Evolutionary conservation across 768 basidiomycete species (phyloP).

Genomic region (Collybia nuda): DNA sequence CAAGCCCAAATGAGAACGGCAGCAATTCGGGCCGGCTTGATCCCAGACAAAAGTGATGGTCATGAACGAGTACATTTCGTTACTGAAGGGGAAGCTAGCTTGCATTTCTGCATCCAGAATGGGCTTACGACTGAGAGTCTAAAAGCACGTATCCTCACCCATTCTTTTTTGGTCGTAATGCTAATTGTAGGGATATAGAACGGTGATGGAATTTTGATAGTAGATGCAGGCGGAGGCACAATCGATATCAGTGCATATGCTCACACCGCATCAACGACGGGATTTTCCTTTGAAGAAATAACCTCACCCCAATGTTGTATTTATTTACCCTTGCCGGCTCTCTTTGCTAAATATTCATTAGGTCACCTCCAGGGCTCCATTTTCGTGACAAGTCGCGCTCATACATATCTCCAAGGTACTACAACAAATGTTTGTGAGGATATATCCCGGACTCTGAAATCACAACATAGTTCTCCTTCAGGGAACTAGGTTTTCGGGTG

Average conservation of each 20-base stretch:
- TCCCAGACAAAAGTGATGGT: constrained; percentile 32
- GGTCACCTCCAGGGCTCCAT: constrained; percentile 42
- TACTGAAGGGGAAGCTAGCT: constrained; percentile 56
- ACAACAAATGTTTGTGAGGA: not conserved
- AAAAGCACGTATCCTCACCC: constrained; percentile 17
- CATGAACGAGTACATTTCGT: constrained; percentile 44
- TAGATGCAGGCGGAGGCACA: constrained; percentile 57
- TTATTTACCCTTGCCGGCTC: constrained; percentile 20
- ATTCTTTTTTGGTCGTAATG: not conserved
- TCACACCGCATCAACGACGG: constrained; percentile 14
- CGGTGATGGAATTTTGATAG: constrained; percentile 37
- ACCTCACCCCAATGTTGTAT: constrained; percentile 21
- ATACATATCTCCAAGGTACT: constrained; percentile 32
- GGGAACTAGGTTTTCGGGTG: constrained; percentile 36
- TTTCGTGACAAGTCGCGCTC: constrained; percentile 39
- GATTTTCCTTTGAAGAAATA: constrained; percentile 39
- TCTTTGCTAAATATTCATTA: constrained; percentile 14
- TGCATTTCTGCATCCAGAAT: constrained; percentile 50
- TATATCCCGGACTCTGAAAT: constrained; percentile 3
- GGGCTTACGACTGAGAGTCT: constrained; percentile 30
- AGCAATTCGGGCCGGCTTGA: constrained; percentile 42
- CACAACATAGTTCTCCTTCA: constrained; percentile 32
- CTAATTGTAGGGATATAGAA: constrained; percentile 10
- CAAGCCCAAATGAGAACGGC: constrained; percentile 50
- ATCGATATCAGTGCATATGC: constrained; percentile 54